Conservation (phyloP, 1,284 basidiomycete genomes). For the Ceratobasidium papillatum region DNA sequence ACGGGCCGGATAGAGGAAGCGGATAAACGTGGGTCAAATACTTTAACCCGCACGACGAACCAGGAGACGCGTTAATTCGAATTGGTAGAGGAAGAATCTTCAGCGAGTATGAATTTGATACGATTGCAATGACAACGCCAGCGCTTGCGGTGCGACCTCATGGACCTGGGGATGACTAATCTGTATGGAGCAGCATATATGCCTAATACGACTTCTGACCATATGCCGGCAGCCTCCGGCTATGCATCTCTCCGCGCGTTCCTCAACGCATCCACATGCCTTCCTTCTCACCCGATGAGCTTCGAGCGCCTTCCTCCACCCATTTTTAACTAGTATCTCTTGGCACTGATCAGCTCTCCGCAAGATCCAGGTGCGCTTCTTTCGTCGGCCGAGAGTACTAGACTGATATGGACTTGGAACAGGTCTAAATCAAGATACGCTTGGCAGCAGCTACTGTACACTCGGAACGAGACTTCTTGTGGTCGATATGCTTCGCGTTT, state of each 20-base stretch:
- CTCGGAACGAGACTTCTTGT: neutral
- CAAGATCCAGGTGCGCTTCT: neutral
- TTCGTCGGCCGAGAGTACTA: neutral
- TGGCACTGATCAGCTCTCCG: constrained; percentile 1
- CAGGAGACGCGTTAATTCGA: neutral
- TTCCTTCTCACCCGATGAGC: neutral
- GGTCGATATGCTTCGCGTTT: neutral
- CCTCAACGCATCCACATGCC: neutral
- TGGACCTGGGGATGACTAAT: neutral
- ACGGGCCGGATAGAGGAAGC: no score
- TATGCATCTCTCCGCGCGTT: neutral
- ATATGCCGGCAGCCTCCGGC: neutral
- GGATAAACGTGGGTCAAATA: neutral
- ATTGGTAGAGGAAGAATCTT: neutral
- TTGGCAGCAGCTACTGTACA: no score
- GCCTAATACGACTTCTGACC: neutral
- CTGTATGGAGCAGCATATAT: neutral
- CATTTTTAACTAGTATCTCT: constrained; percentile 12
- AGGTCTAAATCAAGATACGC: neutral
- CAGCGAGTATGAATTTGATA: neutral
- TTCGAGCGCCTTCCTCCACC: neutral
- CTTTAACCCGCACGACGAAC: no score
- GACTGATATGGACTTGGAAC: no score
- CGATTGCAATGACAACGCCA: neutral
- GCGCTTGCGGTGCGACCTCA: no score